Evolutionary conservation across 78 protist species (phyloP).

Genomic region (Isochrysis galbana): DNA sequence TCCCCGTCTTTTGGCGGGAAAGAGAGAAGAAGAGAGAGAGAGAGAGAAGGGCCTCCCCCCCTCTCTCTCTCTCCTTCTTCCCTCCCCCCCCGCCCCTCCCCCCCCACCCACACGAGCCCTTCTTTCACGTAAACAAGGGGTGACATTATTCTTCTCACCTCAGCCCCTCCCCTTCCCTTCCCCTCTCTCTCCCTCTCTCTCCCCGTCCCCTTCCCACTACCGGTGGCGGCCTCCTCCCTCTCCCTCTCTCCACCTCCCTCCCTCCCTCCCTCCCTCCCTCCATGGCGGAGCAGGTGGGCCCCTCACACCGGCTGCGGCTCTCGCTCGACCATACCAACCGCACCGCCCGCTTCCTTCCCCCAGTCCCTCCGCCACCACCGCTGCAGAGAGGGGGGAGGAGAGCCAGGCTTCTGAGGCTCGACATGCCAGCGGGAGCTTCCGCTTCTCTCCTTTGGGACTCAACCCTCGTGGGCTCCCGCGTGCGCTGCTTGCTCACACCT

Average conservation of each 20-base stretch:
- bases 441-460: neutral
- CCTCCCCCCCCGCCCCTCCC: too few species aligned
- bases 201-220: neutral
- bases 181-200: neutral
- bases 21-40: too few species aligned
- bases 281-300: neutral
- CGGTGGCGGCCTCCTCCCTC: neutral
- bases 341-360: neutral
- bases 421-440: neutral
- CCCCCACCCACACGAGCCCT: too few species aligned
- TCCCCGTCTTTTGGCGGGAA: too few species aligned
- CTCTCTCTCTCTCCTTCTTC: too few species aligned
- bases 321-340: neutral
- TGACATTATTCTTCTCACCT: neutral
- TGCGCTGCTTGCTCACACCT: neutral
- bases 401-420: neutral
- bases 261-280: neutral
- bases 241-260: neutral
- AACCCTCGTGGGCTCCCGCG: neutral
- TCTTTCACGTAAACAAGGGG: too few species aligned
- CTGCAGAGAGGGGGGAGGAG: neutral
- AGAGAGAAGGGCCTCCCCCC: too few species aligned
- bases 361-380: neutral
- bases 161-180: neutral
- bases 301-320: neutral